Base-by-base conservation (phyloP, 108 stramenopile species). In the Mayamaea pseudoterrestris region DNA sequence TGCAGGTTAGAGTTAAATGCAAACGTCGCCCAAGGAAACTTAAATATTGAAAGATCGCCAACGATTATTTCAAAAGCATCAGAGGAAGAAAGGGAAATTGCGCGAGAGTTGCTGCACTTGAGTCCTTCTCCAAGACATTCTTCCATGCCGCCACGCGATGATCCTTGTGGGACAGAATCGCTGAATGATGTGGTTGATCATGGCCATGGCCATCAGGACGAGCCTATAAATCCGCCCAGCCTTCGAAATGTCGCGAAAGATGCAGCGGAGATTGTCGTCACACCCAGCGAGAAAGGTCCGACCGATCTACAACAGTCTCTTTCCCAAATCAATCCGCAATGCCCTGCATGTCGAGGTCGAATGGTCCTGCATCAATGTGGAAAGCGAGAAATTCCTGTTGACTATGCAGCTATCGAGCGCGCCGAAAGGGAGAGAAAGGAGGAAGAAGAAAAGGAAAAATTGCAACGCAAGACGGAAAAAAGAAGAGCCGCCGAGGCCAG, bases 221-320 rank as follows among this genome's bases (percentile, higher is more conserved):
- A 34, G 32, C 11, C 32, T 34, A 12, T 34, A 11, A 34, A 34
- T 12, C 11, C 32, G 8, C 32, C 32, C 32, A 34, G 12, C n/a
- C n/a, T n/a, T n/a, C n/a, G n/a, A n/a, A n/a, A n/a, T n/a, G n/a
- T n/a, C n/a, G n/a, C n/a, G n/a, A n/a, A n/a, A n/a, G n/a, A n/a
- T n/a, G n/a, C n/a, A n/a, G n/a, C n/a, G n/a, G n/a, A n/a, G n/a
- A n/a, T n/a, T n/a, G 20, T 72, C 98, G 16, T 98, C 90, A 60
- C 98, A 99, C 60, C 98, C 98, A 22, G 96, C 98, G 16, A 71
- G 98, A 18, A 83, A 86, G 42, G 98, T 99, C 22, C 82, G 98
- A 24, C 96, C 98, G 35, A 93, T 94, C 27, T 97, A 96, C 61
- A 98, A 97, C 97, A 86, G 89, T 56, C 69, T 99, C 7, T 98